Conservation (phyloP, 1,284 basidiomycete genomes). For the Ustilago hordei region DNA sequence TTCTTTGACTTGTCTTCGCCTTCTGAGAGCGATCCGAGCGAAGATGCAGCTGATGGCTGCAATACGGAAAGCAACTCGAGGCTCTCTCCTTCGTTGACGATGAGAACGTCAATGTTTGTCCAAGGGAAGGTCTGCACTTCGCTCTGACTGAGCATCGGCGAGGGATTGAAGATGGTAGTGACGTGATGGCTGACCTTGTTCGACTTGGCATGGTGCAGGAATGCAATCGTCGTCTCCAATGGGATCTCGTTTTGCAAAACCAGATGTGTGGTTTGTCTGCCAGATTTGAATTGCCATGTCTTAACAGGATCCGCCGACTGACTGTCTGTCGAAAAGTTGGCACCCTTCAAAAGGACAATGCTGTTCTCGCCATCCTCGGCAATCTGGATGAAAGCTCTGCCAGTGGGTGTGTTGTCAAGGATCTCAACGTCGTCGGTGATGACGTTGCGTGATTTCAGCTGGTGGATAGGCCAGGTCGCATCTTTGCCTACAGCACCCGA, state of each 20-base stretch:
- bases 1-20: slow-evolving; percentile 28
- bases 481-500: slow-evolving; percentile 64
- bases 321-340: slow-evolving; percentile 55
- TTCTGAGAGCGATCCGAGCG: slow-evolving; percentile 21
- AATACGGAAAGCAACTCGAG: slow-evolving; percentile 64
- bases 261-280: slow-evolving; percentile 70
- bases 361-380: slow-evolving; percentile 66
- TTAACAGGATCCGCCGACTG: slow-evolving; percentile 36
- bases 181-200: slow-evolving; percentile 22
- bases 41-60: slow-evolving; percentile 5
- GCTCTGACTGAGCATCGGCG: slow-evolving; percentile 72
- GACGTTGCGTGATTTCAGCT: slow-evolving; percentile 58
- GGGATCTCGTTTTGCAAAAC: slow-evolving; percentile 76
- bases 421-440: slow-evolving; percentile 44
- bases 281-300: slow-evolving; percentile 18
- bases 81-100: slow-evolving; percentile 74
- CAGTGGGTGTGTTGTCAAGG: slow-evolving; percentile 55
- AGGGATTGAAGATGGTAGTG: slow-evolving; percentile 73
- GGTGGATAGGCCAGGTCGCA: slow-evolving; percentile 63
- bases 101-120: slow-evolving; percentile 72
- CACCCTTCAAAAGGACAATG: slow-evolving; percentile 66
- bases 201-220: slow-evolving; percentile 63
- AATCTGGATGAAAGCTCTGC: slow-evolving; percentile 68
- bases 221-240: slow-evolving; percentile 71
- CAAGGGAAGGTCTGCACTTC: slow-evolving; percentile 72